Evolutionary conservation across 176 grass and related monocot species (phyloP), one percentile per base, ranked within the genome.

Genomic region (Bothriochloa decipiens): DNA sequence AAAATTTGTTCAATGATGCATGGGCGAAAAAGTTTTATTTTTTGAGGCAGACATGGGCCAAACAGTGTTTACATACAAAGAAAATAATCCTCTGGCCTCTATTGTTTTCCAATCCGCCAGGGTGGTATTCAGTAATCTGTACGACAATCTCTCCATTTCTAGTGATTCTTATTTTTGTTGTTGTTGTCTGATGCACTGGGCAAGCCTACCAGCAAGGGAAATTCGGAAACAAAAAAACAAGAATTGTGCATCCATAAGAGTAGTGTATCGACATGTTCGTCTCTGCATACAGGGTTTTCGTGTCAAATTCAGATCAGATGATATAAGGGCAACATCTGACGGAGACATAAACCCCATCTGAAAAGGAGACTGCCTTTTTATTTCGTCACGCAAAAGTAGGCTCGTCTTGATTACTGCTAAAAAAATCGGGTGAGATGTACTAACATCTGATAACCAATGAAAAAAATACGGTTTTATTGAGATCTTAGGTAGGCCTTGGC

Each of bases 281-380:
- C 18, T 72, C 28, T 32, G 57, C 32, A n/a, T 22, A n/a, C 25
- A 8, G 10, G 36, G 40, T 32, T 65, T 16, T 16, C 23, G 15
- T 86, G 37, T 86, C 74, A 83, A 61, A 47, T 72, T 79, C 8
- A 66, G 73, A 37, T 66, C 3, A 66, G 72, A 37, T 66, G 66
- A 82, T n/a, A 86, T 29, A 8, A 58, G 29, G 29, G 29, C 29
- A 32, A 60, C 28, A 73, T 14, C 35, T 78, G 52, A 63, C 81
- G 8, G 9, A 53, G 43, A 57, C 26, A 36, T 39, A 47, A 82
- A 4, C 28, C 75, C 29, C 52, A 52, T 28, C 10, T 53, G 1
- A 60, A 60, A 85, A 72, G 32, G 3, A 35, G 2, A 7, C 23
- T 75, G 8, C 55, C 79, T 78, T 90, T 90, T 40, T 68, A 82